These are phyloP conservation scores for Moesziomyces sp. DNA, from an alignment of 1,284 basidiomycete species.

Conservation along the genomic window DNA sequence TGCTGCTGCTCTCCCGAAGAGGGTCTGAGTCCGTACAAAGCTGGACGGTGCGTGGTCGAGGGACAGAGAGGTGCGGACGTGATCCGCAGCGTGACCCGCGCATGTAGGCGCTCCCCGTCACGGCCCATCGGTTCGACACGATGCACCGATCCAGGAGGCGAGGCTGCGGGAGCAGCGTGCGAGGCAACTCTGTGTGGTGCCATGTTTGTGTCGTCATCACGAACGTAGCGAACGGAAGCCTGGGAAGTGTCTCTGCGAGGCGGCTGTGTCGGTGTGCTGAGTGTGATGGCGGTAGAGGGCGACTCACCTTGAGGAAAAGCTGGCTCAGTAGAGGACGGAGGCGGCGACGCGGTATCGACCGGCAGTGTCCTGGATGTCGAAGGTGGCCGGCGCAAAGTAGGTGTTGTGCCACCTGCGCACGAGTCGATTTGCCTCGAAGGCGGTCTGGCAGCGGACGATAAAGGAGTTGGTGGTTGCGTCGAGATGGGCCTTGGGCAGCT, in stretches of 20 bases:
- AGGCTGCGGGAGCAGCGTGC: constrained; percentile 10
- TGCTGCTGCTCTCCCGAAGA: not conserved
- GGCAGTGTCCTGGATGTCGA: constrained; percentile 50
- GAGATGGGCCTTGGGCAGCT: constrained; percentile 21
- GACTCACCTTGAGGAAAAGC: constrained; percentile 35
- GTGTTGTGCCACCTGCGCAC: constrained; percentile 57
- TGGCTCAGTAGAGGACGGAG: constrained; percentile 41
- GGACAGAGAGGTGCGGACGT: constrained; percentile 4
- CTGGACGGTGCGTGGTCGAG: not conserved
- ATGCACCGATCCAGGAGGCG: constrained; percentile 12
- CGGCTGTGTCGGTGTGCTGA: constrained; percentile 1
- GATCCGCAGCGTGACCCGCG: constrained; percentile 27
- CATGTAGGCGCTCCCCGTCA: constrained; percentile 4
- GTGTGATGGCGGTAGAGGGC: constrained; percentile 18
- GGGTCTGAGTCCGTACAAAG: not conserved
- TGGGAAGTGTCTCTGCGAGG: not conserved
- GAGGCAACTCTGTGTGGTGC: constrained; percentile 39
- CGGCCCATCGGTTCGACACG: constrained; percentile 32
- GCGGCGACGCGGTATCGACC: constrained; percentile 53
- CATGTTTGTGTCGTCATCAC: constrained; percentile 33
- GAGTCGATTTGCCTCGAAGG: constrained; percentile 48
- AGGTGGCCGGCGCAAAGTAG: constrained; percentile 49
- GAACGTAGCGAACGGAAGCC: constrained; percentile 14
- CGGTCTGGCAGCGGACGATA: constrained; percentile 37
- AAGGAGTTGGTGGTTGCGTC: constrained; percentile 42